These are phyloP conservation scores for Sporothrix pallida DNA, from an alignment of 2,329 filamentous ascomycete species.

Conservation along the genomic window DNA sequence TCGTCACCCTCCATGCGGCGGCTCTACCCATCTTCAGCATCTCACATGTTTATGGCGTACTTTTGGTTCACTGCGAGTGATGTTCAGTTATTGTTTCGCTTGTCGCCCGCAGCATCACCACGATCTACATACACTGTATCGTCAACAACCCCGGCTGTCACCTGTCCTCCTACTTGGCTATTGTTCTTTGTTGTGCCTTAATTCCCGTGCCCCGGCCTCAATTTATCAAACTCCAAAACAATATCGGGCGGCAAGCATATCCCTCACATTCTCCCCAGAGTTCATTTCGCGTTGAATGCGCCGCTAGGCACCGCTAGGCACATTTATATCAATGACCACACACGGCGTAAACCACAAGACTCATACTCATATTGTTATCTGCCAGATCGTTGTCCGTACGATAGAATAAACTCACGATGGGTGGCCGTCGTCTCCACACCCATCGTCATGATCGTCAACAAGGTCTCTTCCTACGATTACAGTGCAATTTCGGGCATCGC, in stretches of 20 bases:
- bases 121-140: neutral
- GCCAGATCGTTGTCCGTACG: too few relatives aligned
- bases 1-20: conserved; percentile 17
- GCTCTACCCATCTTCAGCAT: neutral
- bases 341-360: conserved; percentile 1
- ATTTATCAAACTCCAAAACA: conserved; percentile 7
- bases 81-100: too few relatives aligned
- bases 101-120: too few relatives aligned
- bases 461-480: neutral
- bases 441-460: conserved; percentile 19
- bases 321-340: neutral
- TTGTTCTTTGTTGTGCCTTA: neutral
- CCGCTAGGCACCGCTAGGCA: conserved; percentile 3
- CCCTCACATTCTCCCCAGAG: neutral
- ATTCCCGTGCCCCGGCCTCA: conserved; percentile 10
- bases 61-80: too few relatives aligned
- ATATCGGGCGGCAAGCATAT: neutral
- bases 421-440: neutral
- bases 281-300: conserved; percentile 18
- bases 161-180: neutral
- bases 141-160: neutral
- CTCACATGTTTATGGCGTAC: neutral
- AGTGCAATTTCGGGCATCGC: conserved; percentile 1
- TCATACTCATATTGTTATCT: neutral
- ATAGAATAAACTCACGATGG: neutral